phyloP scores from a whole-genome alignment of 1,284 basidiomycete genomes.

The Volvariella volvacea region DNA sequence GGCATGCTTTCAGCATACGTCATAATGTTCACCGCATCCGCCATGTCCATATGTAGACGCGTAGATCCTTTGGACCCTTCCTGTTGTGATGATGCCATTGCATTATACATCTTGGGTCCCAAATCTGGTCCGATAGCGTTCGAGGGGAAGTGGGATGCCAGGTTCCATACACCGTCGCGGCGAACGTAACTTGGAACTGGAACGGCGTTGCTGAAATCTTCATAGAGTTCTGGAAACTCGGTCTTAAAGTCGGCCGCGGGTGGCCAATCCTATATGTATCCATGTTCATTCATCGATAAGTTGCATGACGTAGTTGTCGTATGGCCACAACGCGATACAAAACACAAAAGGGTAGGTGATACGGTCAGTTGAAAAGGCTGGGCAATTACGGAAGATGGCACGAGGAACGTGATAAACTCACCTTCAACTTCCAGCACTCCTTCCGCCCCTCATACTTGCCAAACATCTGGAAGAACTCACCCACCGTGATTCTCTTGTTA shows the following conservation, averaged over 20 bases:
- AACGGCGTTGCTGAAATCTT: slow-evolving; percentile 78
- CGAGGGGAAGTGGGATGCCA: slow-evolving; percentile 82
- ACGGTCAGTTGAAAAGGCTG: slow-evolving; percentile 6
- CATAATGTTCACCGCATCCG: slow-evolving; percentile 93
- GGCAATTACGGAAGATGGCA: not conserved
- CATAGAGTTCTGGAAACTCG: slow-evolving; percentile 81
- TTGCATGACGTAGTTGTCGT: no score
- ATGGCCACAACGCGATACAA: no score
- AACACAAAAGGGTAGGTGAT: slow-evolving; percentile 8
- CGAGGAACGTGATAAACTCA: slow-evolving; percentile 18
- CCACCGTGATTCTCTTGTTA: slow-evolving; percentile 58
- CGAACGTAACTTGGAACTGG: slow-evolving; percentile 87
- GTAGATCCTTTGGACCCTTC: slow-evolving; percentile 77
- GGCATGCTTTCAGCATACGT: slow-evolving; percentile 58
- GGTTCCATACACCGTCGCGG: slow-evolving; percentile 82
- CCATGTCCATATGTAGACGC: slow-evolving; percentile 93
- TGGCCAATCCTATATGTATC: slow-evolving; percentile 76
- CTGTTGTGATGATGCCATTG: slow-evolving; percentile 57
- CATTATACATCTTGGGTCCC: slow-evolving; percentile 79
- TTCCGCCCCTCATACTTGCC: slow-evolving; percentile 54
- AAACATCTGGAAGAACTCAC: slow-evolving; percentile 78
- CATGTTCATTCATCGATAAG: no score
- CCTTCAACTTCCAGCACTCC: slow-evolving; percentile 81
- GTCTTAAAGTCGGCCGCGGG: slow-evolving; percentile 77
- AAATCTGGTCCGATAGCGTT: slow-evolving; percentile 86